Conservation (phyloP, 1,139 yeast genomes). For the Hansenula lynferdii region DNA sequence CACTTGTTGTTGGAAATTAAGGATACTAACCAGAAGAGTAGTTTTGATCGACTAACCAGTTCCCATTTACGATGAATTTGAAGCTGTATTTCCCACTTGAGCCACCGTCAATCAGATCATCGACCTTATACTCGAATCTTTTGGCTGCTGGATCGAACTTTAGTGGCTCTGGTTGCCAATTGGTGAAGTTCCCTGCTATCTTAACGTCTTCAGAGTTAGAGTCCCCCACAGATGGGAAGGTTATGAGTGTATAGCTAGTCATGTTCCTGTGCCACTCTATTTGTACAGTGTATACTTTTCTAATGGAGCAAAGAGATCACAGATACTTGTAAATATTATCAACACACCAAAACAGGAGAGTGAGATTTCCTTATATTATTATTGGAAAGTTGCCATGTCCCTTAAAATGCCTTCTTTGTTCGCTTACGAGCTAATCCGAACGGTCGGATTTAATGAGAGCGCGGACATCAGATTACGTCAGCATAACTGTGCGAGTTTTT, state of each 20-base stretch:
- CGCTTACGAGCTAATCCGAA: no score
- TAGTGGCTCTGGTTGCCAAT: constrained; percentile 15
- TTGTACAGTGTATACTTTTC: no score
- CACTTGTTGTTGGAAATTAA: neutral
- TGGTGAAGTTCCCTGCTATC: constrained; percentile 22
- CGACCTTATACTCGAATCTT: constrained; percentile 10
- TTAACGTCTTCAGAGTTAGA: constrained; percentile 10
- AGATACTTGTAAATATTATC: no score
- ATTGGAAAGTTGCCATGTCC: no score
- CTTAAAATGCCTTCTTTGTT: no score
- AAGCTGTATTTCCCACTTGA: constrained; percentile 15
- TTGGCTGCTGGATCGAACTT: constrained; percentile 3
- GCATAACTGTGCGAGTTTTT: no score
- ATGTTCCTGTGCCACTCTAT: no score
- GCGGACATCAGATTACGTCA: no score
- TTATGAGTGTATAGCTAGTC: constrained; percentile 4
- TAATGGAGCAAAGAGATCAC: no score
- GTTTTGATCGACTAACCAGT: constrained; percentile 16
- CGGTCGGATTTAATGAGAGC: no score
- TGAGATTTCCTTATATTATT: no score
- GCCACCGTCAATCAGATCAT: constrained; percentile 1
- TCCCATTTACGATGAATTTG: constrained; percentile 19
- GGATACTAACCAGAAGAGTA: constrained; percentile 19
- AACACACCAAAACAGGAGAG: no score
- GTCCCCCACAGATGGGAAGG: neutral